Evolutionary conservation across 2,329 filamentous ascomycete species (phyloP).

Genomic region (Fusarium duplospermum): DNA sequence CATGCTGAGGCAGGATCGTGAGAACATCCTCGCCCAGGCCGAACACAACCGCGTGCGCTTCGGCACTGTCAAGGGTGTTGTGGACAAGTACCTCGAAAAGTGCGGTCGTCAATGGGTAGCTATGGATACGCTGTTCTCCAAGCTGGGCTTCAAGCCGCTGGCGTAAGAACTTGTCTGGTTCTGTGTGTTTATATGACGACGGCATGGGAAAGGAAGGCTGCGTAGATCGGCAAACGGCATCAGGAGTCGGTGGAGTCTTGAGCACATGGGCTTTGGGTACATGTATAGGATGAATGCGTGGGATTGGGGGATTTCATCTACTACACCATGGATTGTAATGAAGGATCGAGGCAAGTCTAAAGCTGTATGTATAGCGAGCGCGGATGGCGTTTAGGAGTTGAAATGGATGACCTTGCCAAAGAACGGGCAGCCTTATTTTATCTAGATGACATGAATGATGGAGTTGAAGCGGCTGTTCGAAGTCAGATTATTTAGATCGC

Average conservation of each 20-base stretch:
- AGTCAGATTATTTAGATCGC: not conserved
- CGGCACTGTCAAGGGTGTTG: constrained; percentile 77
- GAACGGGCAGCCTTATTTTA: not conserved
- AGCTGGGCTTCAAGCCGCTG: constrained; percentile 65
- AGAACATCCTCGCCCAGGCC: constrained; percentile 76
- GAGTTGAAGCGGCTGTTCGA: not conserved
- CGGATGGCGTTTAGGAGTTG: constrained; percentile 21
- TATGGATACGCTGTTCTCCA: constrained; percentile 88
- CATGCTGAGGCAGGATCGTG: constrained; percentile 64
- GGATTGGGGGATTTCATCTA: not conserved
- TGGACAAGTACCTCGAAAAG: constrained; percentile 87
- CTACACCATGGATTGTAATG: constrained; percentile 3
- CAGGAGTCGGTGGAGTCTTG: constrained; percentile 33
- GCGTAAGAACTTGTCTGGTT: constrained; percentile 4
- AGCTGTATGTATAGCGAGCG: constrained; percentile 5
- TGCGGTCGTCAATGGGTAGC: constrained; percentile 93
- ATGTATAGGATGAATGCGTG: constrained; percentile 5
- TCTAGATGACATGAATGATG: not conserved
- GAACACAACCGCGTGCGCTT: constrained; percentile 88
- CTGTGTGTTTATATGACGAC: not conserved
- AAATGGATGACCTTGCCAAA: not conserved
- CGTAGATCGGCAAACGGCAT: not conserved
- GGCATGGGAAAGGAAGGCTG: not conserved
- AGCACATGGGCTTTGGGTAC: constrained; percentile 1
- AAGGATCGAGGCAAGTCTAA: not conserved